These are phyloP conservation scores for Myxozyma vanderwaltii DNA, from an alignment of 805 yeast genomes.

Conservation along the genomic window DNA sequence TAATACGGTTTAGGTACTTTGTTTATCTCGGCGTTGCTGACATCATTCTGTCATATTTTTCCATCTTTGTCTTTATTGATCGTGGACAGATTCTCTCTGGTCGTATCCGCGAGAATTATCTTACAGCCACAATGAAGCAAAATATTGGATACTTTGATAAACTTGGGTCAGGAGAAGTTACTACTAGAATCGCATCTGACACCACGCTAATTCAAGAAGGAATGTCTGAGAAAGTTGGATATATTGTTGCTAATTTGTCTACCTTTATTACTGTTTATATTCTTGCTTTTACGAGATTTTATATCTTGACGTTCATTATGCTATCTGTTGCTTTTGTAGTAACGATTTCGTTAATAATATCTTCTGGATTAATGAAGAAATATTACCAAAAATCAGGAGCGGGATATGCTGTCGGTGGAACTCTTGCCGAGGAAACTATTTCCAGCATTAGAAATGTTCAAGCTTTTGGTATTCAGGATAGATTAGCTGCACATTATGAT, in stretches of 20 bases:
- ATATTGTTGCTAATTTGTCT: conserved; percentile 43
- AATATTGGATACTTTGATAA: conserved; percentile 46
- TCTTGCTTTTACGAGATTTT: conserved; percentile 43
- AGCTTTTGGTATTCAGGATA: conserved; percentile 48
- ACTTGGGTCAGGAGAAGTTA: conserved; percentile 45
- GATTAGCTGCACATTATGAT: conserved; percentile 38
- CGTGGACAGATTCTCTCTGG: conserved; percentile 48
- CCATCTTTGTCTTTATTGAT: conserved; percentile 44
- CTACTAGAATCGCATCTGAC: conserved; percentile 47
- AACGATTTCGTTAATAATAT: conserved; percentile 36
- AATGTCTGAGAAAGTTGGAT: conserved; percentile 47
- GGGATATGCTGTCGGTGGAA: conserved; percentile 31
- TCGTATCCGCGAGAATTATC: conserved; percentile 44
- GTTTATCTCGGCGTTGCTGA: conserved; percentile 28
- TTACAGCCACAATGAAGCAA: conserved; percentile 45
- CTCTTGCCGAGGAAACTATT: conserved; percentile 48
- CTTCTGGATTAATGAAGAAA: conserved; percentile 38
- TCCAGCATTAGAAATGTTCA: conserved; percentile 47
- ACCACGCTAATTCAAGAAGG: conserved; percentile 48
- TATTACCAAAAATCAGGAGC: conserved; percentile 20
- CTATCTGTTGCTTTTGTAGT: conserved; percentile 42
- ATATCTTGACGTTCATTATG: conserved; percentile 45
- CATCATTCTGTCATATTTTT: conserved; percentile 35
- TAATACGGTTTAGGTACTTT: not conserved
- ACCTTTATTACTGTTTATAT: conserved; percentile 46